phyloP scores from a whole-genome alignment of 345 rosid species.

The Dovyalis caffra region DNA sequence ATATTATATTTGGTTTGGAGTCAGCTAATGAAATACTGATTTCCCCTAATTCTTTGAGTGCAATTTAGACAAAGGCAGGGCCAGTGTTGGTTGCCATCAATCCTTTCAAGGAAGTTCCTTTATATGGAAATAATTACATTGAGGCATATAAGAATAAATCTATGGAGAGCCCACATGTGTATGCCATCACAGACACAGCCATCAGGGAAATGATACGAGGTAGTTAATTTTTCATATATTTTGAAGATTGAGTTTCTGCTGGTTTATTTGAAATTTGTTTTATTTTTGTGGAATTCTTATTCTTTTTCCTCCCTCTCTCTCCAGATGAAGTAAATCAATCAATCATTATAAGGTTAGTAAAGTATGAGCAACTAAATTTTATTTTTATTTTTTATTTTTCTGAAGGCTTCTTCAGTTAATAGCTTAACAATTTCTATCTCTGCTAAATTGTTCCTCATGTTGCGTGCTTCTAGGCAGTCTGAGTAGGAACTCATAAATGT shows the following conservation, averaged over 20 bases:
- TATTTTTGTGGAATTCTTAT: slow-evolving; percentile 22
- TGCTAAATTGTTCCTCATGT: neutral
- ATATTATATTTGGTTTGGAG: slow-evolving; percentile 14
- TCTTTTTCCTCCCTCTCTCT: slow-evolving; percentile 26
- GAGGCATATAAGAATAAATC: slow-evolving; percentile 82
- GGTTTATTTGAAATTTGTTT: neutral
- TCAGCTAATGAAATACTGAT: slow-evolving; percentile 1
- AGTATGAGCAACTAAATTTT: neutral
- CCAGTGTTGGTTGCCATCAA: slow-evolving; percentile 94
- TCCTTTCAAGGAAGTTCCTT: slow-evolving; percentile 89
- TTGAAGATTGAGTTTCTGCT: slow-evolving; percentile 3
- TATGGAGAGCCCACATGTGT: slow-evolving; percentile 82
- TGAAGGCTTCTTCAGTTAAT: neutral
- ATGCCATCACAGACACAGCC: slow-evolving; percentile 95
- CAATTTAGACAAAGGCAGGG: slow-evolving; percentile 90
- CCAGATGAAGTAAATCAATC: slow-evolving; percentile 99
- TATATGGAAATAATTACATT: slow-evolving; percentile 75
- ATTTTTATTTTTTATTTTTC: slow-evolving; percentile 3
- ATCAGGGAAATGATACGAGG: slow-evolving; percentile 98
- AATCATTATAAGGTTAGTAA: slow-evolving; percentile 90
- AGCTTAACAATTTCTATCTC: neutral
- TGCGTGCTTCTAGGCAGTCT: neutral
- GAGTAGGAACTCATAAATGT: neutral
- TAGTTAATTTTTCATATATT: slow-evolving; percentile 28
- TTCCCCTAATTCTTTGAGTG: slow-evolving; percentile 17